Evolutionary conservation across 345 rosid species (phyloP), one percentile per base, ranked within the genome.

Genomic region (Populus pruinosa): DNA sequence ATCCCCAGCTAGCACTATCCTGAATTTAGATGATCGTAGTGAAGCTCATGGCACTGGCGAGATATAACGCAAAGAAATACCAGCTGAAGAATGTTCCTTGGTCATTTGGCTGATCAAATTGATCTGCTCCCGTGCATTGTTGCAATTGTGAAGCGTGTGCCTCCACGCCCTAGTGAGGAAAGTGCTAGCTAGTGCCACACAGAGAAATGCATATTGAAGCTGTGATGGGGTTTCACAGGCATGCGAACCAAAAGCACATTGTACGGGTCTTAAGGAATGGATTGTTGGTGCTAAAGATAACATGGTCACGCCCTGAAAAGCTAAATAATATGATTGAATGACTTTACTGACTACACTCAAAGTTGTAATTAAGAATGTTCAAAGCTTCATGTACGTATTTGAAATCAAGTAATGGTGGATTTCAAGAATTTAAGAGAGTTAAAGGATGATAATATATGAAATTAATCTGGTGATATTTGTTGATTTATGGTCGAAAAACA

Each of bases 81-180:
- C 88, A 88, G 69, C 86, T 87, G 83, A 89, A 90, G 80, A 85
- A 90, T 14, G 50, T 59, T 12, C 50, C 80, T 80, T 78, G 86
- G 70, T 85, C 83, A 33, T 82, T 77, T 7, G 72, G 78, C 25
- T 82, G 72, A n/a, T 82, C 71, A 21, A 85, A 85, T 63, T 87
- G 93, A 83, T 86, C 82, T 14, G 92, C 88, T 14, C 88, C 89
- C 13, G 29, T 27, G 29, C 29, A 89, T 73, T 0, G 89, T 75
- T 16, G 85, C 83, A 0, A 78, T 55, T 0, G 85, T 89, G 38
- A 84, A 80, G 23, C 89, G 76, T 10, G 86, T 62, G 27, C 92
- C 90, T 6, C 82, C 83, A 5, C 53, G 41, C 3, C 86, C 91
- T 16, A 67, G 67, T 0, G 84, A 33, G 2, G 82, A 80, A 44